phyloP scores from a whole-genome alignment of 108 stramenopile genomes.

The Nitzschia sp. region DNA sequence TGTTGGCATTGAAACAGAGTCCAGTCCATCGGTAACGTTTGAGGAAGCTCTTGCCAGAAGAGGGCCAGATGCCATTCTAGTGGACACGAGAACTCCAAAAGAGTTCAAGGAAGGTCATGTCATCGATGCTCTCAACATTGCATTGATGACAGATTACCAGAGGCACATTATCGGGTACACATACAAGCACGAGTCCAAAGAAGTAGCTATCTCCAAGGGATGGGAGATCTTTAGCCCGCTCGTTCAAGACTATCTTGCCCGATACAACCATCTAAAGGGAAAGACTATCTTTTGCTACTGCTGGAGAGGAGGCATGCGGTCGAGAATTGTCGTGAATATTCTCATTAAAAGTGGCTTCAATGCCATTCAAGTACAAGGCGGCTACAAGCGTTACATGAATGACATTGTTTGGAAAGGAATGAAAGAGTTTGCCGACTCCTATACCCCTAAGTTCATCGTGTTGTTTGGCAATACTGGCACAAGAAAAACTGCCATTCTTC shows the following conservation, averaged over 20 bases:
- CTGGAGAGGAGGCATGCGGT: slow-evolving; percentile 13
- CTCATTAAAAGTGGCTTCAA: slow-evolving; percentile 1
- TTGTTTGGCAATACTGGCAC: slow-evolving; percentile 11
- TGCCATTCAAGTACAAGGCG: slow-evolving; percentile 7
- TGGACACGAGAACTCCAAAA: slow-evolving; percentile 7
- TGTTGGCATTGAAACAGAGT: background rate
- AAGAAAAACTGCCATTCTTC: slow-evolving; percentile 6
- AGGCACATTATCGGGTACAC: slow-evolving; percentile 9
- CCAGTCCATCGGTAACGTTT: background rate
- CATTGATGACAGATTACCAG: slow-evolving; percentile 11
- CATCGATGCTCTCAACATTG: slow-evolving; percentile 3
- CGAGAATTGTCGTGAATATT: slow-evolving; percentile 8
- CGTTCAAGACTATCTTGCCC: slow-evolving; percentile 12
- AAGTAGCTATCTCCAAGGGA: slow-evolving; percentile 4
- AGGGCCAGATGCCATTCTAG: background rate
- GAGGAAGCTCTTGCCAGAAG: background rate
- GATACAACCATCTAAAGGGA: slow-evolving; percentile 4
- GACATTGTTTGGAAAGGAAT: slow-evolving; percentile 8
- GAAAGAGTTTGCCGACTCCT: background rate
- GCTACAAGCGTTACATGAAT: slow-evolving; percentile 13
- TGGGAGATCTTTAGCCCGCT: slow-evolving; percentile 13
- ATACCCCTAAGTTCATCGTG: slow-evolving; percentile 1
- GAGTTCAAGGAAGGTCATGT: slow-evolving; percentile 18
- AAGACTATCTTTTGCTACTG: slow-evolving; percentile 10
- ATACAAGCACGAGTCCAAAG: slow-evolving; percentile 2